A percentile compares a stretch with the other conserved stretches of the same genome.
These are phyloP conservation scores for Phoma herbarum DNA, from an alignment of 2,329 filamentous ascomycete genomes.

Conservation along the genomic window DNA sequence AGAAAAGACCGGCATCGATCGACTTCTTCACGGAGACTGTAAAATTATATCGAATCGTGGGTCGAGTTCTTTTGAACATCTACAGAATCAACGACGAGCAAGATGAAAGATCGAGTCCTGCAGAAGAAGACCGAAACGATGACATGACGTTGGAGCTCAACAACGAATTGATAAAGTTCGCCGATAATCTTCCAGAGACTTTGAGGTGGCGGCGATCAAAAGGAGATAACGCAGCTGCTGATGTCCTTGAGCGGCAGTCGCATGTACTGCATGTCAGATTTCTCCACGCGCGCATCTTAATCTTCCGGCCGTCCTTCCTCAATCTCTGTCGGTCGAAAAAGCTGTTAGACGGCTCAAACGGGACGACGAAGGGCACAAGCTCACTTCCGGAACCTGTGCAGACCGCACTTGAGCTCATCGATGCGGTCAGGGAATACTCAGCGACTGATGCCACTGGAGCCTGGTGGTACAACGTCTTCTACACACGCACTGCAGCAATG, in stretches of 20 bases:
- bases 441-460: constrained; percentile 16
- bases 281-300: constrained; percentile 13
- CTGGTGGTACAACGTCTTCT: constrained; percentile 26
- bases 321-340: not conserved
- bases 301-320: constrained; percentile 7
- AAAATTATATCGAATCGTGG: constrained; percentile 16
- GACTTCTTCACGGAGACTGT: constrained; percentile 17
- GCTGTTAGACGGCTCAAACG: not conserved
- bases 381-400: not conserved
- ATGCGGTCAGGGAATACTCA: constrained; percentile 6
- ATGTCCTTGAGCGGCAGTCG: constrained; percentile 8
- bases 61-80: constrained; percentile 14
- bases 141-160: constrained; percentile 3
- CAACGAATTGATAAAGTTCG: not conserved
- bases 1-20: constrained; percentile 1
- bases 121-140: not conserved
- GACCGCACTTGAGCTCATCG: constrained; percentile 6
- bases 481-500: constrained; percentile 19
- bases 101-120: not conserved
- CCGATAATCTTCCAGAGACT: not conserved
- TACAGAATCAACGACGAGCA: constrained; percentile 15
- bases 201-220: not conserved
- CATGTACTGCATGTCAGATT: constrained; percentile 21
- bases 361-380: not conserved
- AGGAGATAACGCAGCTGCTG: not conserved